A percentile compares a stretch with the other conserved stretches of the same genome.
Evolutionary conservation across 75 land plant species (phyloP).

Genomic region (Picea sitchensis): DNA sequence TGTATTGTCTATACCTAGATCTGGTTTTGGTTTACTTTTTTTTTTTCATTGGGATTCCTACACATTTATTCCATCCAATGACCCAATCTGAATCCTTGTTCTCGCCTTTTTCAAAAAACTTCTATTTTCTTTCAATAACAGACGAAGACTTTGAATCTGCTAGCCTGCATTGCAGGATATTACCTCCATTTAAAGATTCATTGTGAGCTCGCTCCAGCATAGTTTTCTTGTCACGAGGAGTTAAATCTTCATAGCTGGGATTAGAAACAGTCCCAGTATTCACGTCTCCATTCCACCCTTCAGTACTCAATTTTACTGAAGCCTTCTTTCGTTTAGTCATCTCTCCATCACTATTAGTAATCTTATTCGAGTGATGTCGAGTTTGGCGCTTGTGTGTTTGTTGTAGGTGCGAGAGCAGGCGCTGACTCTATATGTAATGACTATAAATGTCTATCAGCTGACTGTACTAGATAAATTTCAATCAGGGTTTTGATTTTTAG

Average conservation of each 20-base stretch:
- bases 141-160: not conserved
- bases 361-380: too few species aligned
- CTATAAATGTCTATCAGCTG: too few species aligned
- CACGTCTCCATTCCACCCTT: not conserved
- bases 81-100: not conserved
- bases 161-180: not conserved
- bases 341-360: not conserved
- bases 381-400: too few species aligned
- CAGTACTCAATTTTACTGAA: not conserved
- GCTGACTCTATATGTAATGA: too few species aligned
- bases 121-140: constrained; percentile 1
- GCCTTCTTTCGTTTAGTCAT: not conserved
- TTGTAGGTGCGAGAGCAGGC: too few species aligned
- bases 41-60: not conserved
- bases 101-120: constrained; percentile 8
- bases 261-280: not conserved
- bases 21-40: constrained; percentile 3
- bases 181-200: not conserved
- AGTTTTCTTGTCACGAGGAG: not conserved
- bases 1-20: not conserved
- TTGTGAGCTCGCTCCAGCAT: not conserved
- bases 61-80: constrained; percentile 1
- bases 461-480: too few species aligned
- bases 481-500: too few species aligned
- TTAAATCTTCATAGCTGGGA: constrained; percentile 9